These are phyloP conservation scores for Periconia sp. DNA, from an alignment of 2,329 filamentous ascomycete species.

Conservation along the genomic window DNA sequence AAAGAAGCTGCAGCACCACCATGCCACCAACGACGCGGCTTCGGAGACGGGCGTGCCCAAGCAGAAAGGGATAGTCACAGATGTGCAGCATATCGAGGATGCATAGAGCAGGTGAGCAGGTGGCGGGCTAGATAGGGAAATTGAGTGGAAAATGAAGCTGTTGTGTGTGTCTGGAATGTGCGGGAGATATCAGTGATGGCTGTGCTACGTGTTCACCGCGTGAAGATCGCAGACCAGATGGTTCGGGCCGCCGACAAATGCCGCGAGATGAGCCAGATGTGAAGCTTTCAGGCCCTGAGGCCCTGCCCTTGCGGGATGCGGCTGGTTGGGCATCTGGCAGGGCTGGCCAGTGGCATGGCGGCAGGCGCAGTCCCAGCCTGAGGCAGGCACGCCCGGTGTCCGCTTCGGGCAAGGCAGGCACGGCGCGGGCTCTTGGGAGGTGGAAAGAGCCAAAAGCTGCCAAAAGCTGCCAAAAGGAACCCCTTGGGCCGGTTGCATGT, in stretches of 20 bases:
- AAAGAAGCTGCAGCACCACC: conserved; percentile 41
- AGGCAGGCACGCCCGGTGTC: conserved; percentile 12
- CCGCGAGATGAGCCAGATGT: conserved; percentile 4
- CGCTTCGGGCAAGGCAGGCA: background rate
- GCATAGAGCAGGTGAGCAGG: background rate
- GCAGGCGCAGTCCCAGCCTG: conserved; percentile 5
- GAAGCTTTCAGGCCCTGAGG: too few species aligned
- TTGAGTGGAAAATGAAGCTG: background rate
- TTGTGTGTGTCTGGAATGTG: background rate
- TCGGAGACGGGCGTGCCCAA: conserved; percentile 24
- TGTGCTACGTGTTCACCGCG: conserved; percentile 11
- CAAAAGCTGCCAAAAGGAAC: background rate
- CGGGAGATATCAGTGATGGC: too few species aligned
- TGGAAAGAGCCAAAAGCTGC: background rate
- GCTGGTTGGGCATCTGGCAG: conserved; percentile 14
- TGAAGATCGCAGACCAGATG: conserved; percentile 3
- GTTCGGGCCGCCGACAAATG: conserved; percentile 9
- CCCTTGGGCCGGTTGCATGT: background rate
- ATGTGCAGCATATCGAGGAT: conserved; percentile 7
- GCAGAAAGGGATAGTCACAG: conserved; percentile 23
- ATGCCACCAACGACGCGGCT: conserved; percentile 34
- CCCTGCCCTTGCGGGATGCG: background rate
- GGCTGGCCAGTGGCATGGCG: conserved; percentile 11
- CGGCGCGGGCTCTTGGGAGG: background rate
- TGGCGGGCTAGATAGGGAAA: conserved; percentile 1